Base-by-base conservation (phyloP, 2,329 filamentous ascomycete species). In the Hypoxylon sp. region DNA sequence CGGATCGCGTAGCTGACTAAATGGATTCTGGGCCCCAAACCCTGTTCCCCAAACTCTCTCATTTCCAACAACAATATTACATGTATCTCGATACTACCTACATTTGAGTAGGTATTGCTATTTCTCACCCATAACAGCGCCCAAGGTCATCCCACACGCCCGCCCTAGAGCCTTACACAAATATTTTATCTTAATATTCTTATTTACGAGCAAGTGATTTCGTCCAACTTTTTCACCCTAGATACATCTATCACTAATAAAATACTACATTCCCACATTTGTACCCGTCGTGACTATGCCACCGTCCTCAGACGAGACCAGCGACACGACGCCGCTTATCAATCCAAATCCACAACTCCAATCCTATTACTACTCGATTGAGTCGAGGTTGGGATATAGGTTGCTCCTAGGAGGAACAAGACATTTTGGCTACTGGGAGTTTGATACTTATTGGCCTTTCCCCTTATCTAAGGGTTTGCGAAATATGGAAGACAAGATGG, bases 371-470 rank as follows among this genome's bases (percentile, higher is more conserved):
- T 57, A 75, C 61, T 82, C 81, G 0, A 75, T 84, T 26, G 83
- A 86, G 68, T 83, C 81, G 1, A 76, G 81, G n/a, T 72, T 83
- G 42, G 82, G 82, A 1, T 84, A 84, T 59, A 72, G 78, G 29
- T 65, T 83, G 0, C 72, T 84, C 2, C 74, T 87, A 0, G 83
- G 85, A 9, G 82, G 81, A 37, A 84, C 83, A 2, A 79, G 83
- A 2, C 85, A 87, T 73, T 87, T 84, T 70, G 84, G 84, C 2
- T 84, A 81, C 71, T 87, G 82, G 72, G 77, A 81, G n/a, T 71
- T 76, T 37, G 83, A 81, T 63, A 82, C 81, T 9, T 79, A 80
- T 61, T 86, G 79, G 78, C 84, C 85, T 0, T 85, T 87, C 62
- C 84, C 85, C 1, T 73, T 87, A 11, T 72, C 74, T 13, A 73